Evolutionary conservation across 2,329 filamentous ascomycete species (phyloP).

Genomic region (Cryphonectria parasitica): DNA sequence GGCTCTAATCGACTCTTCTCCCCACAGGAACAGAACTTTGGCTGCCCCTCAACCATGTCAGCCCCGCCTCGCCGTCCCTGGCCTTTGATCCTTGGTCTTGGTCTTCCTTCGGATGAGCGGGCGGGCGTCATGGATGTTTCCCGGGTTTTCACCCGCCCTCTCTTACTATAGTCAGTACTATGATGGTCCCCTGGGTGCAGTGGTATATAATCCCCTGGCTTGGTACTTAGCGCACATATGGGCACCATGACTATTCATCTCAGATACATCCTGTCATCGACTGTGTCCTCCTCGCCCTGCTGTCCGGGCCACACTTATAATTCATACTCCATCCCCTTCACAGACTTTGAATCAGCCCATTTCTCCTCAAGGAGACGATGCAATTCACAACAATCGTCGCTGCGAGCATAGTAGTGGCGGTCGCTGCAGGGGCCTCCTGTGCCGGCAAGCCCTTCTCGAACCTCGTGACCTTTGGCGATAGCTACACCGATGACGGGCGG

Average conservation of each 20-base stretch:
- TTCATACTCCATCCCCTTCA: background rate
- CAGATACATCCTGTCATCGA: background rate
- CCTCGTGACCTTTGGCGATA: conserved; percentile 73
- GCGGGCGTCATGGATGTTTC: background rate
- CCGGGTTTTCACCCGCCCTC: background rate
- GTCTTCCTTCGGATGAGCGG: background rate
- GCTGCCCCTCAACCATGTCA: background rate
- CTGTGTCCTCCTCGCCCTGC: background rate
- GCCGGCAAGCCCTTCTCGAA: conserved; percentile 56
- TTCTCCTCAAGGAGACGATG: conserved; percentile 13
- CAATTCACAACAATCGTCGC: background rate
- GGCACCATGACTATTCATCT: background rate
- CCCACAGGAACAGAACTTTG: background rate
- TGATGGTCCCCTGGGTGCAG: background rate
- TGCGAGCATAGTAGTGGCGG: conserved; percentile 1
- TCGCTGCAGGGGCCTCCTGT: conserved; percentile 13
- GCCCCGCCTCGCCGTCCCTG: background rate
- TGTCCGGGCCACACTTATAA: background rate
- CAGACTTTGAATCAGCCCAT: background rate
- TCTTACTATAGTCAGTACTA: background rate
- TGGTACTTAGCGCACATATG: background rate
- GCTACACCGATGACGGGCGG: conserved; percentile 75
- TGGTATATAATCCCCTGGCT: background rate
- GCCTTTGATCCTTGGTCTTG: background rate
- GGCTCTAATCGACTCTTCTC: background rate